Evolutionary conservation across 192 early-diverging fungal species (phyloP), one percentile per base, ranked within the genome.

Genomic region (Gamsiella multidivaricata): DNA sequence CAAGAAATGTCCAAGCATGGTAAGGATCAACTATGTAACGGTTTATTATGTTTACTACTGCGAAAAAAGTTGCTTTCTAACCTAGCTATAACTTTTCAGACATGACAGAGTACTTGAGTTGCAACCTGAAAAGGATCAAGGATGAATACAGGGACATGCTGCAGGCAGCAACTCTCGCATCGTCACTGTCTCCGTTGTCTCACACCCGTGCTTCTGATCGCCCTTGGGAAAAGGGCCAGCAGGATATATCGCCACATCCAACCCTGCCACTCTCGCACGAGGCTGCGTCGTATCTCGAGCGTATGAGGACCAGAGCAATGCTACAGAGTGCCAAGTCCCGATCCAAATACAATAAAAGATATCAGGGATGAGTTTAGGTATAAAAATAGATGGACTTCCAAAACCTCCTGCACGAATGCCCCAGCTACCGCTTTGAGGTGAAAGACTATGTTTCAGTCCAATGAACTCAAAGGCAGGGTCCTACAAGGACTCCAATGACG

Each of bases 1-100:
- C 53, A 49, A 15, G 65, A 64, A 0, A 78, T 78, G 74, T 69
- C 74, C 6, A 78, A 78, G 34, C 36, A 69, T 58, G 74, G 74
- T 78, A 43, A 28, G 56, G 28, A 4, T 17, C 37, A n/a, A n/a
- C n/a, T n/a, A n/a, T n/a, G n/a, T n/a, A n/a, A 57, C 17, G 0
- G n/a, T 10, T 46, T 1, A 42, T 18, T 11, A 45, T 18, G 22
- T 18, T 50, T 39, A 12, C 37, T 39, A 5, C 37, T 7, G 39
- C 14, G 39, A 41, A 41, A 7, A 7, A 14, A 41, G 39, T 41
- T 14, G 39, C 39, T 41, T 41, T 41, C 42, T 25, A 59, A 28
- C 31, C 36, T 18, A 45, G 0, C 26, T 42, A 17, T 56, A 46
- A 36, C 12, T 2, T 54, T 42, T 43, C 62, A 78, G 74, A 78